Percentiles rank a stretch among this genome's conserved stretches.
phyloP scores from a whole-genome alignment of 2,329 filamentous ascomycete species.

The Fusarium nurragi region DNA sequence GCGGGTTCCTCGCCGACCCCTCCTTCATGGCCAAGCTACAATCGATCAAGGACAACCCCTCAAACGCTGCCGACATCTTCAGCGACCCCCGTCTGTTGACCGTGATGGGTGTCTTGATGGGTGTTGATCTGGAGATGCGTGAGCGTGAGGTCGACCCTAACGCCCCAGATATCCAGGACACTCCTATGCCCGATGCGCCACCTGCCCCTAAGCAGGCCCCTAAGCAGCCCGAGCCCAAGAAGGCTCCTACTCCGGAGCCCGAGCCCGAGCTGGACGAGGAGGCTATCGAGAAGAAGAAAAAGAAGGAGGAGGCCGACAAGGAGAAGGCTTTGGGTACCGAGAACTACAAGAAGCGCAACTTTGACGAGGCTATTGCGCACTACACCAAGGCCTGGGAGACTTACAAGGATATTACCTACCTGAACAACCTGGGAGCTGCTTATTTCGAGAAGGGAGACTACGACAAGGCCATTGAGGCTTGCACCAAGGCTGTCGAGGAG shows the following conservation, averaged over 20 bases:
- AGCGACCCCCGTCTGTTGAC: constrained; percentile 91
- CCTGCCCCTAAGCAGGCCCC: constrained; percentile 38
- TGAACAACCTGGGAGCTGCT: constrained; percentile 95
- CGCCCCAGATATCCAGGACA: constrained; percentile 60
- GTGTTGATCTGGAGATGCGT: constrained; percentile 81
- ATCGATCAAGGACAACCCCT: constrained; percentile 81
- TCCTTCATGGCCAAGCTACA: constrained; percentile 92
- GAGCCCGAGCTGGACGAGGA: constrained; percentile 85
- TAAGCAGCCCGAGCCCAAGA: constrained; percentile 57
- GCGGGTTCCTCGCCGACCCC: constrained; percentile 78
- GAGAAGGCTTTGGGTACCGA: constrained; percentile 95
- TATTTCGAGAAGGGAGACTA: constrained; percentile 97
- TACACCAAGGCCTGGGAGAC: constrained; percentile 95
- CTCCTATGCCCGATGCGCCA: constrained; percentile 78
- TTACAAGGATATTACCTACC: constrained; percentile 95
- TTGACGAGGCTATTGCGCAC: constrained; percentile 92
- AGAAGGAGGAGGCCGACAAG: constrained; percentile 91
- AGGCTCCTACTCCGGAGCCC: constrained; percentile 67
- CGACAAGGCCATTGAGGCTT: constrained; percentile 84
- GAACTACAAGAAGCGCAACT: constrained; percentile 97
- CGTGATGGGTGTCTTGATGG: constrained; percentile 92
- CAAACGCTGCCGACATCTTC: constrained; percentile 81
- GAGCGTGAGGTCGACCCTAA: constrained; percentile 49
- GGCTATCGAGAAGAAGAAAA: constrained; percentile 82
- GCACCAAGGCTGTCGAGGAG: constrained; percentile 88